These are phyloP conservation scores for Scalesia atractyloides DNA, from an alignment of 129 eudicot genomes.

Conservation along the genomic window DNA sequence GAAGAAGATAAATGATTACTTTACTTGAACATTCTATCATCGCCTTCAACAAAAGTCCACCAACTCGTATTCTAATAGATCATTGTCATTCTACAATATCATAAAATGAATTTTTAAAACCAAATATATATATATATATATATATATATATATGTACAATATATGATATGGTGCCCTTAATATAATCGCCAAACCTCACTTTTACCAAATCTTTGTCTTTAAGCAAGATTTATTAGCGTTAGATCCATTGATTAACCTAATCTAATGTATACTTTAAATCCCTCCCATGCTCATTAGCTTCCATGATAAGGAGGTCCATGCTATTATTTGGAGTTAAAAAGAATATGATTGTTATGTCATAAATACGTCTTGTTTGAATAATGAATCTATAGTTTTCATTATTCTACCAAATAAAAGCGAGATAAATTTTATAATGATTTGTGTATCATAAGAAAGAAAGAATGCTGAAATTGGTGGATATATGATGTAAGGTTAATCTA, in stretches of 20 bases:
- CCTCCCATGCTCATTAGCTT: neutral
- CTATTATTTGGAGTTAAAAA: conserved; percentile 3
- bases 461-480: conserved; percentile 4
- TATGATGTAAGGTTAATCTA: conserved; percentile 25
- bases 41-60: neutral
- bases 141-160: neutral
- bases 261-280: conserved; percentile 12
- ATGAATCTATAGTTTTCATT: neutral
- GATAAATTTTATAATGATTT: neutral
- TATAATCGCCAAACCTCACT: conserved; percentile 29
- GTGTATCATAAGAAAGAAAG: conserved; percentile 16
- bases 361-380: neutral
- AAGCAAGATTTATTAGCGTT: conserved; percentile 32
- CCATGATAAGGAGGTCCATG: neutral
- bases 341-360: neutral
- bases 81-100: neutral
- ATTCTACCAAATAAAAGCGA: neutral
- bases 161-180: conserved; percentile 16
- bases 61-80: neutral
- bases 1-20: neutral
- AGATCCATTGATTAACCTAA: conserved; percentile 20
- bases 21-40: neutral
- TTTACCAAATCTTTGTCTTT: conserved; percentile 36
- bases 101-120: neutral
- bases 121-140: too few relatives aligned